Base-by-base conservation (phyloP, 2,329 filamentous ascomycete genomes). In the Exophiala oligosperma region DNA sequence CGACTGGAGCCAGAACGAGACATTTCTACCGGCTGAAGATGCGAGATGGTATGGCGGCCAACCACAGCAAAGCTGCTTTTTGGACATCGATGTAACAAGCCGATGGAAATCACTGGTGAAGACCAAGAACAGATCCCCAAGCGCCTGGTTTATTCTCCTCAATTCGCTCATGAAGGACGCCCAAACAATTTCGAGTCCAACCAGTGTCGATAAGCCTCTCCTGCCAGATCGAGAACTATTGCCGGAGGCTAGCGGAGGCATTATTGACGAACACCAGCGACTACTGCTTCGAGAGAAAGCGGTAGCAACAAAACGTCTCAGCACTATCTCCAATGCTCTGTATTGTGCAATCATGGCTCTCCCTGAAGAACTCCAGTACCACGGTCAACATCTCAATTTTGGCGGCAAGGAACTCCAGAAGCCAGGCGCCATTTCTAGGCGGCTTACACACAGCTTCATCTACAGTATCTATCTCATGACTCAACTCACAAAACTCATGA, bases 91-190 rank as follows among this genome's bases (percentile, higher is more conserved):
- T 14, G 55, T 64, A 1, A 66, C 9, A 9, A 11, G 2, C 9
- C 32, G 73, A 2, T 74, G 70, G 70, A 73, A 73, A 58, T 51
- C 53, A 0, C 66, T 76, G 1, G 58, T 66, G 24, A 50, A 65
- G 4, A 67, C 65, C 6, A 68, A 69, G 2, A 76, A 74, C 59
- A 56, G 66, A 46, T 71, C 69, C 8, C 61, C 71, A 0, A 73
- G 70, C 41, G 70, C 74, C 2, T 76, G 74, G 74, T 75, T 73
- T 53, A 68, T 76, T 26, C 68, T 75, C 35, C 67, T 75, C 43
- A 75, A 74, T 60, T 75, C 73, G 0, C 58, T 76, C 11, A 74
- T 75, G 72, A 68, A 70, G 48, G 69, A 73, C 28, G 73, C 74
- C 0, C 73, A 75, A 57, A 61, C 64, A 7, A 68, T 74, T 11